Conservation (phyloP, 257 asterid genomes). For the Nicotiana noctiflora region DNA sequence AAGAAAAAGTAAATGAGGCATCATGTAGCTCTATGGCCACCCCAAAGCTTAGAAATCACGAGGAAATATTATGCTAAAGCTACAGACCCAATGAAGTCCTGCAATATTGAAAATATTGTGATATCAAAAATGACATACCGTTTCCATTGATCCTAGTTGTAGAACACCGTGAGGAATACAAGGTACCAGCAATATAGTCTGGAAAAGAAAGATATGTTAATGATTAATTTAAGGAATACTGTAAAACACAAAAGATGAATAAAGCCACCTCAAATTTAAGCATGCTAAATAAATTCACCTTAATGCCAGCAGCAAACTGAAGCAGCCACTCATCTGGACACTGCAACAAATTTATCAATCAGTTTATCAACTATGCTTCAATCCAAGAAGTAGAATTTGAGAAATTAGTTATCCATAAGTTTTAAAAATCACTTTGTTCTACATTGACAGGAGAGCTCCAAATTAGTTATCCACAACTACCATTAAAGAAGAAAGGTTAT, state of each 20-base stretch:
- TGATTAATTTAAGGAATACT: neutral
- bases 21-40: neutral
- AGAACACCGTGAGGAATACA: constrained; percentile 69
- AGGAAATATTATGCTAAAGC: neutral
- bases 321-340: constrained; percentile 64
- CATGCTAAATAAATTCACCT: constrained; percentile 37
- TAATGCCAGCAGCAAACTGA: constrained; percentile 77
- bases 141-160: constrained; percentile 78
- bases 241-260: neutral
- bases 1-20: neutral
- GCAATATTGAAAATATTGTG: neutral
- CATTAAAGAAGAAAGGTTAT: neutral
- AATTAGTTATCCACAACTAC: neutral
- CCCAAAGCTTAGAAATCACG: neutral
- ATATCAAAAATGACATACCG: constrained; percentile 38
- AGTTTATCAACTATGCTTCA: constrained; percentile 8
- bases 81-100: neutral
- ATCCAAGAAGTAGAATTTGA: neutral
- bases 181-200: constrained; percentile 88
- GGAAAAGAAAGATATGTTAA: constrained; percentile 29
- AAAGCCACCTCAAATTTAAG: neutral
- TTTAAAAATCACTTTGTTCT: neutral
- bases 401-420: neutral
- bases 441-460: neutral
- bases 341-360: constrained; percentile 38